Base-by-base conservation (phyloP, 2,329 filamentous ascomycete genomes). In the Nemania sp. region DNA sequence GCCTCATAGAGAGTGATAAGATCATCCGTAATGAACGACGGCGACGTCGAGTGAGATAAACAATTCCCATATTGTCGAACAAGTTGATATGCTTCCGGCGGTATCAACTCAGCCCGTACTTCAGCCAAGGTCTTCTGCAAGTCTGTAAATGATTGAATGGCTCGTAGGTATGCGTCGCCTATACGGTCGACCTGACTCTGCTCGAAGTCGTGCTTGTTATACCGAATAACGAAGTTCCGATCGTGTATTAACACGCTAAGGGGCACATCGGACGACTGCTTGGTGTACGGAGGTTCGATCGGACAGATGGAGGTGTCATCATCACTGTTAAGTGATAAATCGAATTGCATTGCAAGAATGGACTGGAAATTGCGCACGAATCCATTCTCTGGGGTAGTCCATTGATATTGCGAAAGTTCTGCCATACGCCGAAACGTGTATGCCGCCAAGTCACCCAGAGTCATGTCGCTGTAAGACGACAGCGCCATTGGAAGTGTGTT, bases 401-500 rank as follows among this genome's bases (percentile, higher is more conserved):
- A 45, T 15, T 45, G 42, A 11, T 39, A 23, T 11, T 39, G 17
- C 7, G 17, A 22, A 39, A 39, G 36, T 22, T 22, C 36, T 23
- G 36, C 19, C 7, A 39, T 22, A 14, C 36, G 9, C 17, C 17
- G 17, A 23, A 22, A 39, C 11, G 11, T 23, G 6, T 39, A 17
- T 11, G 36, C 7, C 3, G 19, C 36, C 7, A 39, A 22, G 17
- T 22, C 36, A 22, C 17, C 17, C 3, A 39, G 36, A 39, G 36
- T 20, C 2, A 9, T 20, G 19, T 22, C 19, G 17, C 5, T 4
- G 19, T 39, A 3, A 20, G 11, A 3, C 12, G 17, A 39, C 17
- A 39, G 14, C 19, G 17, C 5, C 17, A 39, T 7, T 22, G 33
- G 44, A 22, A 39, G 44, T 23, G 62, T 62, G 19, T 72, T 72